These are phyloP conservation scores for Pyracantha coccinea DNA, from an alignment of 331 rosid genomes.

Conservation along the genomic window DNA sequence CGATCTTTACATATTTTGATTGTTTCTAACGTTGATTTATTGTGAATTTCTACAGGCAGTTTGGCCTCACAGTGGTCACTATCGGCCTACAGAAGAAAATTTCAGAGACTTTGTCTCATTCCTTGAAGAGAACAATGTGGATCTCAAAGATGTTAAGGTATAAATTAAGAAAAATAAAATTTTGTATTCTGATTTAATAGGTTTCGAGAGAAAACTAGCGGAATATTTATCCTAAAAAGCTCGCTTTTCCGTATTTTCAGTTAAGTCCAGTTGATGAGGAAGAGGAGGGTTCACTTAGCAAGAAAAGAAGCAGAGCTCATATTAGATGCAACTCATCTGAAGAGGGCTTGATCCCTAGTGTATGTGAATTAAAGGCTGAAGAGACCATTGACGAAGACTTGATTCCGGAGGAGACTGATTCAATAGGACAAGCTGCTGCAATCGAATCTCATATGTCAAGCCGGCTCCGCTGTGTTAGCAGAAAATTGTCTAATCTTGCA, in stretches of 20 bases:
- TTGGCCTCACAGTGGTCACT: slow-evolving; percentile 99
- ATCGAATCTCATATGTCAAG: slow-evolving; percentile 21
- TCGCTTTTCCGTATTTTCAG: slow-evolving; percentile 37
- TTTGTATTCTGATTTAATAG: slow-evolving; percentile 1
- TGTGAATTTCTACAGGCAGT: slow-evolving; percentile 60
- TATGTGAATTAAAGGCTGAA: slow-evolving; percentile 35
- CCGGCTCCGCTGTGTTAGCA: slow-evolving; percentile 19
- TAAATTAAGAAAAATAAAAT: background rate
- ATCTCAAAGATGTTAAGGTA: slow-evolving; percentile 83
- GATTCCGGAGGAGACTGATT: slow-evolving; percentile 17
- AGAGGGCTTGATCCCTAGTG: slow-evolving; percentile 46
- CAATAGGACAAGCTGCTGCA: slow-evolving; percentile 23
- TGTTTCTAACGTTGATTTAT: slow-evolving; percentile 15
- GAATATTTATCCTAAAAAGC: slow-evolving; percentile 20
- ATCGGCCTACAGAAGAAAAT: slow-evolving; percentile 81
- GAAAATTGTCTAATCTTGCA: slow-evolving; percentile 40
- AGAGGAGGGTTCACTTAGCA: slow-evolving; percentile 24
- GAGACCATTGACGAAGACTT: slow-evolving; percentile 24
- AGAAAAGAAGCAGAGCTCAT: slow-evolving; percentile 47
- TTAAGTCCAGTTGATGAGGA: slow-evolving; percentile 60
- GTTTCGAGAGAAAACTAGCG: background rate
- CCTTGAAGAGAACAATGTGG: slow-evolving; percentile 76
- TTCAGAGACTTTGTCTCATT: slow-evolving; percentile 76
- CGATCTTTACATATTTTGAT: background rate
- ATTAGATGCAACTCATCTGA: slow-evolving; percentile 69